Evolutionary conservation across 2,329 filamentous ascomycete species (phyloP), one percentile per base, ranked within the genome.

Genomic region (Tolypocladium tundrense): DNA sequence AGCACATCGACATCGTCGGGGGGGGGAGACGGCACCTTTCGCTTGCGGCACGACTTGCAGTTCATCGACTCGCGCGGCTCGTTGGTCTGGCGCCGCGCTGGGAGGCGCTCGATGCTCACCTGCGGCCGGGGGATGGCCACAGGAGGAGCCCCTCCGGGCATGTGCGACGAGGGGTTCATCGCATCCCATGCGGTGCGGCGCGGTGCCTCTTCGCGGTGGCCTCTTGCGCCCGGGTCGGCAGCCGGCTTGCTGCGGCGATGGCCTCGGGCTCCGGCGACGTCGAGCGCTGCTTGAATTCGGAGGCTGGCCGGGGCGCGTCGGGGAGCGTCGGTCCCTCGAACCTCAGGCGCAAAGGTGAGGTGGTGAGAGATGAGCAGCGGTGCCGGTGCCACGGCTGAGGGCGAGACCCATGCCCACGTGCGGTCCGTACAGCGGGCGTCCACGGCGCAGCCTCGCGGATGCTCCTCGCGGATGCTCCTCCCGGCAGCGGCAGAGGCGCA

Each of bases 61-160:
- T 96, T 96, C 91, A 96, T 96, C 40, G 88, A 89, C 77, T 95
- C 91, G 67, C 88, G 85, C 45, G 88, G 89, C 71, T 94, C 88
- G 66, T 84, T 87, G 72, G 81, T 85, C 73, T 84, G 78, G 48
- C 88, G 85, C 62, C 87, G 84, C 57, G 86, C 80, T 33, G 88
- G 87, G 63, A 93, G 77, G 61, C 89, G 84, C 74, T 92, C 88
- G 71, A 93, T 93, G 70, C 88, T 87, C 67, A 92, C 86, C 76
- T 90, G 87, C 35, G 88, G 87, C 67, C 89, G 83, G 62, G 88
- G 84, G 80, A 90, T 87, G 69, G 76, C 73, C 60, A 79, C 72
- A 37, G 77, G 75, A 60, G 78, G 78, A 13, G 39, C 33, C 9
- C 33, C 43, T 19, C 41, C n/a, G 11, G 59, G 37, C 21, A 40